phyloP scores from a whole-genome alignment of 2,329 filamentous ascomycete species.

The Penicillium rolfsii region DNA sequence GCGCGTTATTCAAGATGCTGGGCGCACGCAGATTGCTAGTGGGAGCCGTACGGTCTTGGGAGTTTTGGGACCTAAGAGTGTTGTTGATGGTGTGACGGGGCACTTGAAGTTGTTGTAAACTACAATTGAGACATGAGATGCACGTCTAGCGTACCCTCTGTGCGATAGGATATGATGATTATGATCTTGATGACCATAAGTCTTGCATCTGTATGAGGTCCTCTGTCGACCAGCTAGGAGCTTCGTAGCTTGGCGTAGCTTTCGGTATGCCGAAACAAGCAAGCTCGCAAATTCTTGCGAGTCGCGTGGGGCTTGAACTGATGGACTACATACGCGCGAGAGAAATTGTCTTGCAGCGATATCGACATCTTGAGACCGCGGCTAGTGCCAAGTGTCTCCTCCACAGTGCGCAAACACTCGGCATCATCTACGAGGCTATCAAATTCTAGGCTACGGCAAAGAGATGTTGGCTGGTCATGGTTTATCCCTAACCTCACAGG shows the following conservation, averaged over 20 bases:
- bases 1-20: slow-evolving; percentile 91
- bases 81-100: slow-evolving; percentile 85
- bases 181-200: slow-evolving; percentile 23
- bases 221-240: background rate
- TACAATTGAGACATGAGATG: slow-evolving; percentile 3
- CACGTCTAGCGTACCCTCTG: background rate
- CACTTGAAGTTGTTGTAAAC: slow-evolving; percentile 77
- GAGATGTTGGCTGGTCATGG: slow-evolving; percentile 75
- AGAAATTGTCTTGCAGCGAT: background rate
- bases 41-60: slow-evolving; percentile 92
- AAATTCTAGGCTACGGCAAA: background rate
- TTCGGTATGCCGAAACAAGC: background rate
- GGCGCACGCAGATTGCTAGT: slow-evolving; percentile 91
- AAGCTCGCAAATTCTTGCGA: background rate
- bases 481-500: slow-evolving; percentile 87
- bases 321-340: background rate
- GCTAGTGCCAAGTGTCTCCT: background rate
- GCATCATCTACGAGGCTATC: background rate
- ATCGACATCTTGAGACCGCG: background rate
- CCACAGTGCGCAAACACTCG: too few relatives aligned
- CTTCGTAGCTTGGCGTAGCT: background rate
- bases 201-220: background rate
- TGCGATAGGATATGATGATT: slow-evolving; percentile 21
- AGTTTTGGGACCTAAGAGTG: slow-evolving; percentile 77
- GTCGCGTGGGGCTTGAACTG: background rate